Conservation (phyloP, 73 alveolate genomes). For the Tetrahymena malaccensis region DNA sequence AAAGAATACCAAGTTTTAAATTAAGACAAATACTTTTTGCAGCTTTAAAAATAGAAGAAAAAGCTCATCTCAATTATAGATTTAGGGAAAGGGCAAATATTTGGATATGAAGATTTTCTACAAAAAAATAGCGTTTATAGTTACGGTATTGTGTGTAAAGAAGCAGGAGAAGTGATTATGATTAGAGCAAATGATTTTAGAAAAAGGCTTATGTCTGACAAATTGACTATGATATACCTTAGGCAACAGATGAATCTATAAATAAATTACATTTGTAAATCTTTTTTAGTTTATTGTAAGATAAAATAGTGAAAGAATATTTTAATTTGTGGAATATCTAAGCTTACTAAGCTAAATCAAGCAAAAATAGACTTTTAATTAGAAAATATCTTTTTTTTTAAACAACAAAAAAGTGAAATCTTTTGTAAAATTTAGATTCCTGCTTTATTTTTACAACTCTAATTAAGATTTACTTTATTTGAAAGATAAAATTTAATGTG, state of each 20-base stretch:
- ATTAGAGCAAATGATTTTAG: neutral
- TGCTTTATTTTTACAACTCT: too few species aligned
- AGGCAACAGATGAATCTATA: neutral
- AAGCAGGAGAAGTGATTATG: neutral
- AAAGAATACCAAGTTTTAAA: neutral
- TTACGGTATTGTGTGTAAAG: neutral
- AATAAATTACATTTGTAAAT: neutral
- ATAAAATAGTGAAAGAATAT: too few species aligned
- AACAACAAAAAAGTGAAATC: too few species aligned
- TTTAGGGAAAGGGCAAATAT: neutral
- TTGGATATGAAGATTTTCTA: neutral
- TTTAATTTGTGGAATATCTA: neutral
- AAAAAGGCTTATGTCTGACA: neutral
- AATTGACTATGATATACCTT: neutral
- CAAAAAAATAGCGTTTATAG: neutral
- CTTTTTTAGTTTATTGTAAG: neutral
- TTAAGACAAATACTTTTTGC: neutral
- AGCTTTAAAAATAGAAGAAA: neutral
- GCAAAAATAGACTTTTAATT: too few species aligned
- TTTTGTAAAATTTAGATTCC: too few species aligned
- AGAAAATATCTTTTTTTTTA: too few species aligned
- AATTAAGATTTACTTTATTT: too few species aligned
- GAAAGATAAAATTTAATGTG: too few species aligned
- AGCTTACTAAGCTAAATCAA: neutral
- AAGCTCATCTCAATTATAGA: neutral